Percentiles rank a stretch among this genome's conserved stretches.
Conservation (phyloP, 2,329 filamentous ascomycete species). For the Epichloe gansuensis region DNA sequence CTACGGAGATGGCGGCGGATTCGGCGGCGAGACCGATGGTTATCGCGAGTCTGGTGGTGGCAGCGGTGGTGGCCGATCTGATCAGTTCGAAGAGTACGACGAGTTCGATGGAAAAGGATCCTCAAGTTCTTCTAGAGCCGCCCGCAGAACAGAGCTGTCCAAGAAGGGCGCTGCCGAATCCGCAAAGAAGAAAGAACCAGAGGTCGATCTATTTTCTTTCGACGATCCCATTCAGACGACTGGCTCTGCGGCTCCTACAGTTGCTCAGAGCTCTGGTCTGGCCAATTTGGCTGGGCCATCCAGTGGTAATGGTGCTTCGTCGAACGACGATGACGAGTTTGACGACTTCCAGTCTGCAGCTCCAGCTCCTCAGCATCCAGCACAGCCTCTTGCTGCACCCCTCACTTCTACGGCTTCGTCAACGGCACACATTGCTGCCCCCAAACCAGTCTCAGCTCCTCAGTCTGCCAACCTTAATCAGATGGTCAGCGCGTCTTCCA, state of each 20-base stretch:
- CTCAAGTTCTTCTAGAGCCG: constrained; percentile 31
- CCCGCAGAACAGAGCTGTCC: constrained; percentile 21
- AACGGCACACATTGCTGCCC: constrained; percentile 61
- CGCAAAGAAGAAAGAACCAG: constrained; percentile 74
- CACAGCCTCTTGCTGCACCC: constrained; percentile 34
- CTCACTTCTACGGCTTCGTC: constrained; percentile 40
- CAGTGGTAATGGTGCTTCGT: constrained; percentile 13
- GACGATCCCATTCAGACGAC: constrained; percentile 56
- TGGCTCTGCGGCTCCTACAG: constrained; percentile 30
- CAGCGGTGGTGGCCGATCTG: constrained; percentile 58
- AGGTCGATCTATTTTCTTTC: constrained; percentile 85
- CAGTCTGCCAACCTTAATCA: constrained; percentile 71
- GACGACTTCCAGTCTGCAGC: constrained; percentile 93
- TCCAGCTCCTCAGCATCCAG: constrained; percentile 38
- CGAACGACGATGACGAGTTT: constrained; percentile 74
- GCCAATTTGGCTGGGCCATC: constrained; percentile 27
- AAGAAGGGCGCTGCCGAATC: constrained; percentile 44
- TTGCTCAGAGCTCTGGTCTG: constrained; percentile 34
- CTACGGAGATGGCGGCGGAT: constrained; percentile 89
- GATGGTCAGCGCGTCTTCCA: constrained; percentile 67
- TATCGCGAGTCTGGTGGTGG: constrained; percentile 93
- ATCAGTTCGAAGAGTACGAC: constrained; percentile 93
- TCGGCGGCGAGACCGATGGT: constrained; percentile 54
- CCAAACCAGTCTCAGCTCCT: constrained; percentile 73
- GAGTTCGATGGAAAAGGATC: constrained; percentile 73